A percentile compares a stretch with the other conserved stretches of the same genome.
Evolutionary conservation across 139 green algal genomes (phyloP).

Genomic region (Protoeuglena noctilucae): DNA sequence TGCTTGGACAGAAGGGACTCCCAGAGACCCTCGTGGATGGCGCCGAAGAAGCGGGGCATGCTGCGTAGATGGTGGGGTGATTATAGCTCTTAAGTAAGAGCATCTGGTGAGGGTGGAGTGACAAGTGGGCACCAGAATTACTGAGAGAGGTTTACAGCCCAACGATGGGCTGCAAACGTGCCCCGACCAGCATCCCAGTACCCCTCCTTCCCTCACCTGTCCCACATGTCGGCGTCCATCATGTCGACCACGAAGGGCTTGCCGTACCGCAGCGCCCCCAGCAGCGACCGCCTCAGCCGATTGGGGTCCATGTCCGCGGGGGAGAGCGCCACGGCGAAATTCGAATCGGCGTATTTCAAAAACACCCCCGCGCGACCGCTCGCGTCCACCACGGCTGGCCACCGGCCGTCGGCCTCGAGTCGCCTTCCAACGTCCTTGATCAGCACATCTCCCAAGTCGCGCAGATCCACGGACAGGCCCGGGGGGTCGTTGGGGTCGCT

Average conservation of each 20-base stretch:
- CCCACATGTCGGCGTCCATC: conserved; percentile 14
- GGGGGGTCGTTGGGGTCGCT: conserved; percentile 10
- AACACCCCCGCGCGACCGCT: conserved; percentile 29
- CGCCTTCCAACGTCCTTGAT: conserved; percentile 26
- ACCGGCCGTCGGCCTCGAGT: conserved; percentile 14
- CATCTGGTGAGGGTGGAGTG: too few relatives aligned
- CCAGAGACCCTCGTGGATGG: conserved; percentile 14
- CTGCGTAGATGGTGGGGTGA: too few relatives aligned
- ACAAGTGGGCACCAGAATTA: too few relatives aligned
- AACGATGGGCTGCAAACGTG: too few relatives aligned
- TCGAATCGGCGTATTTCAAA: conserved; percentile 36
- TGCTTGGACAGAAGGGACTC: conserved; percentile 12
- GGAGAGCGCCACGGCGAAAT: conserved; percentile 32
- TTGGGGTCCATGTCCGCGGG: conserved; percentile 19
- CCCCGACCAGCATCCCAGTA: too few relatives aligned
- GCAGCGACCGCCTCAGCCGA: conserved; percentile 21
- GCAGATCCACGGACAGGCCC: conserved; percentile 17
- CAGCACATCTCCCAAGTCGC: conserved; percentile 34
- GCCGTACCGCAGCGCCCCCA: conserved; percentile 30
- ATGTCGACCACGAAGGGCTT: conserved; percentile 32
- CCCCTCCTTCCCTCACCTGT: background rate
- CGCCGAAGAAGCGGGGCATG: conserved; percentile 17
- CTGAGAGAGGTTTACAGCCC: too few relatives aligned
- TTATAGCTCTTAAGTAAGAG: too few relatives aligned
- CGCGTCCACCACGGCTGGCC: conserved; percentile 29